These are phyloP conservation scores for Tremella fuciformis DNA, from an alignment of 768 basidiomycete species.

Conservation along the genomic window DNA sequence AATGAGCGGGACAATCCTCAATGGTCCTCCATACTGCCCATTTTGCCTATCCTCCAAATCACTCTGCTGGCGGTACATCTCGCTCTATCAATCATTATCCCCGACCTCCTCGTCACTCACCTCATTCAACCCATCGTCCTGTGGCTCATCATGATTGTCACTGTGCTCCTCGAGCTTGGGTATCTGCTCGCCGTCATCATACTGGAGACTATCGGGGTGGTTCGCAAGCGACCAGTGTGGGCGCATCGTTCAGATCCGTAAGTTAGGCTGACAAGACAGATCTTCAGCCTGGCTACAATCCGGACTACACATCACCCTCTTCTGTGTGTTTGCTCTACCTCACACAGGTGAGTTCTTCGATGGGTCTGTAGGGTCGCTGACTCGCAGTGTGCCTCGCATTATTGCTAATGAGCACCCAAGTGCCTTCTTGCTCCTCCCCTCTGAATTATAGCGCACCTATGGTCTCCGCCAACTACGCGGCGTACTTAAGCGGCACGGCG, in stretches of 20 bases:
- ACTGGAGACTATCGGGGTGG: background rate
- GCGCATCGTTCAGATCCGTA: background rate
- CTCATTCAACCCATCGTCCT: background rate
- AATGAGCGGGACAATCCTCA: no score
- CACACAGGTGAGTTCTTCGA: background rate
- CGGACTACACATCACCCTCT: background rate
- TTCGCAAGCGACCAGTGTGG: background rate
- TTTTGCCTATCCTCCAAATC: conserved; percentile 2
- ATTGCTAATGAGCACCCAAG: background rate
- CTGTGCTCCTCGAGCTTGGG: background rate
- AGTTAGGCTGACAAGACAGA: background rate
- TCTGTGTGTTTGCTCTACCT: background rate
- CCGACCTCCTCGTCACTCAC: background rate
- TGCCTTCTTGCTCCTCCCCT: background rate
- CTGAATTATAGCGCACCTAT: background rate
- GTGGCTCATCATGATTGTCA: background rate
- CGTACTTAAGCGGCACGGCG: no score
- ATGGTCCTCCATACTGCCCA: background rate
- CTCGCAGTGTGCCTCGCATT: background rate
- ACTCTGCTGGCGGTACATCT: background rate
- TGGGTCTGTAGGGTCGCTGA: background rate
- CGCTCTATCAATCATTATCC: background rate
- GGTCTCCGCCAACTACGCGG: no score
- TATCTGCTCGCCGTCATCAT: background rate
- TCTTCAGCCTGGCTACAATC: conserved; percentile 1